A percentile compares a stretch with the other conserved stretches of the same genome.
Conservation (phyloP, 768 basidiomycete genomes). For the Trametes cubensis region DNA sequence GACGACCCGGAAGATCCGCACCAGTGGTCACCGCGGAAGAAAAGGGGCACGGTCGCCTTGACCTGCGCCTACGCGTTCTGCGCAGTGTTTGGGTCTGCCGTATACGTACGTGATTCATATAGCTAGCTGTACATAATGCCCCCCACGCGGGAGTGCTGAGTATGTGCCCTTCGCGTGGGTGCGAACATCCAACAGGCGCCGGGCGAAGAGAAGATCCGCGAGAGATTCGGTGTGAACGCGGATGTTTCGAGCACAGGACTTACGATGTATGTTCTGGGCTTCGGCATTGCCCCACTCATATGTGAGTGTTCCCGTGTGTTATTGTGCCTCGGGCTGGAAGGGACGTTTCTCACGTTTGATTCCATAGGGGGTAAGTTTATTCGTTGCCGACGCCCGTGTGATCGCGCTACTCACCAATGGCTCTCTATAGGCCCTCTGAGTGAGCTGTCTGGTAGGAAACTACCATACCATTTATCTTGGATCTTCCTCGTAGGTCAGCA, state of each 20-base stretch:
- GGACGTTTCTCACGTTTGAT: background rate
- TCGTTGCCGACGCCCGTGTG: background rate
- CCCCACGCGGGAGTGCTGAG: no score
- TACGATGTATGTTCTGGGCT: slow-evolving; percentile 30
- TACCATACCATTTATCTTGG: slow-evolving; percentile 23
- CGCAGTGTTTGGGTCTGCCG: slow-evolving; percentile 27
- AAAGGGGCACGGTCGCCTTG: background rate
- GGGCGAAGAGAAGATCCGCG: slow-evolving; percentile 23
- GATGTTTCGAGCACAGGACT: slow-evolving; percentile 27
- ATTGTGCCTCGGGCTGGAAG: background rate
- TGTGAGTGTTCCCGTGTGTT: slow-evolving; percentile 17
- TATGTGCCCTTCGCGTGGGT: no score
- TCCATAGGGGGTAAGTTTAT: slow-evolving; percentile 12
- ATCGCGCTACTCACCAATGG: no score
- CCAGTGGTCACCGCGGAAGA: slow-evolving; percentile 25
- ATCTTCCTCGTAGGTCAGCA: slow-evolving; percentile 20
- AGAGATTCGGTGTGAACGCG: slow-evolving; percentile 21
- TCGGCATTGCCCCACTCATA: slow-evolving; percentile 24
- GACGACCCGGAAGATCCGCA: slow-evolving; percentile 25
- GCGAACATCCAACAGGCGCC: slow-evolving; percentile 22
- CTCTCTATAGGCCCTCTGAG: slow-evolving; percentile 20
- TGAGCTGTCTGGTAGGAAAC: slow-evolving; percentile 22
- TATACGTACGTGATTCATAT: slow-evolving; percentile 23
- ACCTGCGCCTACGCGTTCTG: slow-evolving; percentile 20
- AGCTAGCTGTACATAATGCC: no score